Percentiles rank a stretch among this genome's conserved stretches.
phyloP scores from a whole-genome alignment of 768 basidiomycete genomes.

The Phylloporus sp. region DNA sequence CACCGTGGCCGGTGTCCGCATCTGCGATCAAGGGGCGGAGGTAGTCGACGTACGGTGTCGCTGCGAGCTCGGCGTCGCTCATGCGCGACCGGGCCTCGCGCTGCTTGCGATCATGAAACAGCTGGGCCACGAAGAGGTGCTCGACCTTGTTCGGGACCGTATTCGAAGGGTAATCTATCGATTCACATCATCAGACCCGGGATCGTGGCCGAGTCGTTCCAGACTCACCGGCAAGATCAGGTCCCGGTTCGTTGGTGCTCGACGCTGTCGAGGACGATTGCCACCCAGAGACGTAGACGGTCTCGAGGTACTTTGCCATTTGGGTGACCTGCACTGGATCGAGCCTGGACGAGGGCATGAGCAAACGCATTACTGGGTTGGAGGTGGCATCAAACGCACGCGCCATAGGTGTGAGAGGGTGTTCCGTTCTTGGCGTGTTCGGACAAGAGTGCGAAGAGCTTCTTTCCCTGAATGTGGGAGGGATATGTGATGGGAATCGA shows the following conservation, averaged over 20 bases:
- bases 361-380: slow-evolving; percentile 18
- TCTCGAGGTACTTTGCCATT: slow-evolving; percentile 98
- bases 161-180: slow-evolving; percentile 91
- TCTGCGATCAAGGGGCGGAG: slow-evolving; percentile 94
- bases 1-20: slow-evolving; percentile 97
- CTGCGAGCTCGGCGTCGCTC: slow-evolving; percentile 64
- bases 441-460: slow-evolving; percentile 71
- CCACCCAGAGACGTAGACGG: slow-evolving; percentile 97
- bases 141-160: slow-evolving; percentile 99
- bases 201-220: background rate
- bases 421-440: slow-evolving; percentile 74
- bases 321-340: slow-evolving; percentile 98
- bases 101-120: slow-evolving; percentile 99
- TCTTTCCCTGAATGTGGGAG: slow-evolving; percentile 79
- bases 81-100: slow-evolving; percentile 70
- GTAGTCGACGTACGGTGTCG: slow-evolving; percentile 76
- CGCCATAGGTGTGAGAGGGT: slow-evolving; percentile 95
- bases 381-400: slow-evolving; percentile 55
- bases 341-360: slow-evolving; percentile 50
- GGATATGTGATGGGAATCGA: slow-evolving; percentile 83
- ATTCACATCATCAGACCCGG: slow-evolving; percentile 2
- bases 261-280: slow-evolving; percentile 92
- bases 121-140: slow-evolving; percentile 95
- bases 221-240: slow-evolving; percentile 86
- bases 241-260: slow-evolving; percentile 92